Conservation (phyloP, 2,329 filamentous ascomycete genomes). For the Cadophora luteo-olivacea region DNA sequence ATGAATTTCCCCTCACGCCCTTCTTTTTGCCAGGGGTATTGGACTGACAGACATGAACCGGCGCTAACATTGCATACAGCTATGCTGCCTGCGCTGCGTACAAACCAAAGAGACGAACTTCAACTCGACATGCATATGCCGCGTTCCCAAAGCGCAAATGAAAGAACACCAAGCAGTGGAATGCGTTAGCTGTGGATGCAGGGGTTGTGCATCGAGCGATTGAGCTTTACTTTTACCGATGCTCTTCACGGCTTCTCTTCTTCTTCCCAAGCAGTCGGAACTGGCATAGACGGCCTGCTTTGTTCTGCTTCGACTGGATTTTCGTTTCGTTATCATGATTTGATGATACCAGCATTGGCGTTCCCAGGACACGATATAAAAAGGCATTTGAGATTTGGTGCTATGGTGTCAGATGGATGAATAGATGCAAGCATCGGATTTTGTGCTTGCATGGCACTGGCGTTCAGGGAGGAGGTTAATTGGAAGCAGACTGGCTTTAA, state of each 20-base stretch:
- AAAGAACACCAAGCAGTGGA: constrained; percentile 91
- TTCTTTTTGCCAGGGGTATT: not conserved
- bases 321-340: constrained; percentile 11
- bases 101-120: constrained; percentile 99
- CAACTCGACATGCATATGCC: constrained; percentile 95
- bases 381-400: constrained; percentile 1
- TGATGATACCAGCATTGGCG: constrained; percentile 38
- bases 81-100: constrained; percentile 94
- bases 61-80: constrained; percentile 52
- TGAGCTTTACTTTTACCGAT: constrained; percentile 46
- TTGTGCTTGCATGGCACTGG: constrained; percentile 9
- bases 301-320: not conserved
- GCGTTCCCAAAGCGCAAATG: constrained; percentile 86
- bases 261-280: not conserved
- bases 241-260: not conserved
- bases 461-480: not conserved
- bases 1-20: too few species aligned
- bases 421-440: not conserved
- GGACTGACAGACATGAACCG: not conserved
- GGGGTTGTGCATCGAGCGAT: constrained; percentile 87
- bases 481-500: too few species aligned
- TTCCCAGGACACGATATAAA: constrained; percentile 17
- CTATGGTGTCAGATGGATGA: constrained; percentile 11
- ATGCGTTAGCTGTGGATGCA: constrained; percentile 93
- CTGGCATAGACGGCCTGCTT: not conserved